These are phyloP conservation scores for Candida tropicalis DNA, from an alignment of 1,139 yeast genomes.

Conservation along the genomic window DNA sequence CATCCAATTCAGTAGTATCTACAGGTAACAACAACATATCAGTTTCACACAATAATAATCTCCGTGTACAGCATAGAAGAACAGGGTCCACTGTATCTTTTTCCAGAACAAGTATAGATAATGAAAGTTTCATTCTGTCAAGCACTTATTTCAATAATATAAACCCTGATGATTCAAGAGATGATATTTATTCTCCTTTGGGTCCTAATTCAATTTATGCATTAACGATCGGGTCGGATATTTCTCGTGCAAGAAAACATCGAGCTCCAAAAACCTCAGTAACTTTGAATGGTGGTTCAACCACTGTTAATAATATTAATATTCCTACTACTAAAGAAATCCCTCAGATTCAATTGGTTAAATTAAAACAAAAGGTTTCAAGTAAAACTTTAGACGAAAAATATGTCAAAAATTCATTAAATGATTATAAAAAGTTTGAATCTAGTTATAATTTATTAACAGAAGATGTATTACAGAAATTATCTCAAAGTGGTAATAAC, in stretches of 20 bases:
- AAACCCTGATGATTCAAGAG: constrained; percentile 22
- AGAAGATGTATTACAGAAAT: constrained; percentile 48
- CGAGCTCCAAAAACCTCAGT: constrained; percentile 37
- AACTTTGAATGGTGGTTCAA: constrained; percentile 44
- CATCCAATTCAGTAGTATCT: constrained; percentile 9
- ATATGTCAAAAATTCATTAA: constrained; percentile 46
- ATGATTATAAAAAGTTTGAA: constrained; percentile 60
- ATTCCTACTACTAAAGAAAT: constrained; percentile 83
- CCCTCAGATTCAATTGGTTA: constrained; percentile 76
- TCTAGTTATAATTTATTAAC: constrained; percentile 51
- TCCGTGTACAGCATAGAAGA: constrained; percentile 16
- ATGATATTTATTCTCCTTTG: constrained; percentile 53
- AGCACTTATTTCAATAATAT: constrained; percentile 32
- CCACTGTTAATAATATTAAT: constrained; percentile 47
- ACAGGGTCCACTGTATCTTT: constrained; percentile 29
- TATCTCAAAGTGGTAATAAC: constrained; percentile 22
- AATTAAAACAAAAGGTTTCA: constrained; percentile 52
- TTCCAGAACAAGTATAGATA: constrained; percentile 37
- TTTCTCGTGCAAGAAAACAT: constrained; percentile 38
- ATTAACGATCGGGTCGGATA: constrained; percentile 62
- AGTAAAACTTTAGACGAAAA: constrained; percentile 46
- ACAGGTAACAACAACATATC: not conserved
- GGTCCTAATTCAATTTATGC: constrained; percentile 83
- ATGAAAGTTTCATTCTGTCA: constrained; percentile 37
- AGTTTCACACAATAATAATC: constrained; percentile 8